Conservation (phyloP, 2,329 filamentous ascomycete genomes). For the Colletotrichum tamarilloi region DNA sequence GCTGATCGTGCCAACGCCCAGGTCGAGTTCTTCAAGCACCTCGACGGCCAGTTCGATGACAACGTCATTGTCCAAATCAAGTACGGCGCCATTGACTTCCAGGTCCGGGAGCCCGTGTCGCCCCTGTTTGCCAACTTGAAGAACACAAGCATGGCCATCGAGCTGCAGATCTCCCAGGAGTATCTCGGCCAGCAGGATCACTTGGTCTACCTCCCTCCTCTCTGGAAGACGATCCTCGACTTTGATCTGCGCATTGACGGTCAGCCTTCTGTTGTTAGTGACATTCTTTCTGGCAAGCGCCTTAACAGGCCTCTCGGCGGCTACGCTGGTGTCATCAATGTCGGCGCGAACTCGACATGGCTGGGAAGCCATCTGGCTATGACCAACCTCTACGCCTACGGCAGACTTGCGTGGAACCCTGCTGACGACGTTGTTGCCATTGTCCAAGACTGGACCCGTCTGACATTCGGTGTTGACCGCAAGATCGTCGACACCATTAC, state of each 20-base stretch:
- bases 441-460: conserved; percentile 73
- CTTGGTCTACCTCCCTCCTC: conserved; percentile 73
- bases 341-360: conserved; percentile 75
- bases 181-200: conserved; percentile 79
- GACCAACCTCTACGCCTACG: conserved; percentile 79
- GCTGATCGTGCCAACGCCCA: conserved; percentile 77
- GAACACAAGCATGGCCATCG: conserved; percentile 64
- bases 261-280: conserved; percentile 64
- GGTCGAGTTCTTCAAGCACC: conserved; percentile 72
- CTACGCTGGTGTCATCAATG: conserved; percentile 75
- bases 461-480: conserved; percentile 70
- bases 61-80: conserved; percentile 81
- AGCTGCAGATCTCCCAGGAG: conserved; percentile 75
- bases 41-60: conserved; percentile 74
- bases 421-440: conserved; percentile 58
- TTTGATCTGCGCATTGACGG: conserved; percentile 74
- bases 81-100: conserved; percentile 80
- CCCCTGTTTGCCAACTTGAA: conserved; percentile 69
- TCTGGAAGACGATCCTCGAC: conserved; percentile 76
- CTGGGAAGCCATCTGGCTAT: conserved; percentile 76
- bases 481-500: conserved; percentile 69
- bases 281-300: conserved; percentile 70
- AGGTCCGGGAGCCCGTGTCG: conserved; percentile 74
- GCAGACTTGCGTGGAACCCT: conserved; percentile 74
- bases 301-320: conserved; percentile 69